Percentiles rank a stretch among this genome's conserved stretches.
Evolutionary conservation across 805 yeast genomes (phyloP).

Genomic region (Lachancea meyersii): DNA sequence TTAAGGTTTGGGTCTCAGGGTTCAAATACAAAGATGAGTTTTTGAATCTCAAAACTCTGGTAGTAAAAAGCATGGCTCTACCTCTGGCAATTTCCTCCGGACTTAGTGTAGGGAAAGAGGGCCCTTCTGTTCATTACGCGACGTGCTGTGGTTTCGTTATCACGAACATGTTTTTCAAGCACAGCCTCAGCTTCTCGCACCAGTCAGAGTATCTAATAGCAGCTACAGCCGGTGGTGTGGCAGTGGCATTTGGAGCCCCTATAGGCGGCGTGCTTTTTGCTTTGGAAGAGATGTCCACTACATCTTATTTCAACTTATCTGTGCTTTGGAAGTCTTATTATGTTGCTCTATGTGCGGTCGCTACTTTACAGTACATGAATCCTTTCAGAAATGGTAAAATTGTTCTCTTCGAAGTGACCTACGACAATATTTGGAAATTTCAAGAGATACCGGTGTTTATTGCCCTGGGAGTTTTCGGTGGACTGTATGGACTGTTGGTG

Average conservation of each 20-base stretch:
- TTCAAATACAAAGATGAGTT: slow-evolving; percentile 69
- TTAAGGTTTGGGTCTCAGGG: slow-evolving; percentile 90
- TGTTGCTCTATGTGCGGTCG: slow-evolving; percentile 82
- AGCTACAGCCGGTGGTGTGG: slow-evolving; percentile 96
- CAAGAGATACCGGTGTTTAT: slow-evolving; percentile 79
- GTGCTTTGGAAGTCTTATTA: slow-evolving; percentile 90
- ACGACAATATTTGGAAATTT: slow-evolving; percentile 79
- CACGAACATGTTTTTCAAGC: slow-evolving; percentile 45
- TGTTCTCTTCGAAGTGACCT: slow-evolving; percentile 86
- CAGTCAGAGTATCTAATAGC: slow-evolving; percentile 57
- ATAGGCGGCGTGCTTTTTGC: slow-evolving; percentile 94
- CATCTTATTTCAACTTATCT: slow-evolving; percentile 62
- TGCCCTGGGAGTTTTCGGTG: slow-evolving; percentile 83
- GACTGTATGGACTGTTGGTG: slow-evolving; percentile 76
- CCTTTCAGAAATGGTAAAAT: slow-evolving; percentile 95
- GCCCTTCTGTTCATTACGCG: slow-evolving; percentile 97
- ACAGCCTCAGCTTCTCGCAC: slow-evolving; percentile 30
- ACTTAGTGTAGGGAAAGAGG: slow-evolving; percentile 91
- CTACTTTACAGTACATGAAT: slow-evolving; percentile 70
- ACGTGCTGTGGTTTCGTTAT: slow-evolving; percentile 89
- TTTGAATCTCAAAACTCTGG: slow-evolving; percentile 62
- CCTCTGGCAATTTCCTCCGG: slow-evolving; percentile 94
- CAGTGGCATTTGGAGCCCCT: slow-evolving; percentile 96
- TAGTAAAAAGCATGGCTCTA: slow-evolving; percentile 70
- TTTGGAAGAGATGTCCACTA: slow-evolving; percentile 74